Base-by-base conservation (phyloP, 208 protist genomes). In the Trypanosoma rangeli region DNA sequence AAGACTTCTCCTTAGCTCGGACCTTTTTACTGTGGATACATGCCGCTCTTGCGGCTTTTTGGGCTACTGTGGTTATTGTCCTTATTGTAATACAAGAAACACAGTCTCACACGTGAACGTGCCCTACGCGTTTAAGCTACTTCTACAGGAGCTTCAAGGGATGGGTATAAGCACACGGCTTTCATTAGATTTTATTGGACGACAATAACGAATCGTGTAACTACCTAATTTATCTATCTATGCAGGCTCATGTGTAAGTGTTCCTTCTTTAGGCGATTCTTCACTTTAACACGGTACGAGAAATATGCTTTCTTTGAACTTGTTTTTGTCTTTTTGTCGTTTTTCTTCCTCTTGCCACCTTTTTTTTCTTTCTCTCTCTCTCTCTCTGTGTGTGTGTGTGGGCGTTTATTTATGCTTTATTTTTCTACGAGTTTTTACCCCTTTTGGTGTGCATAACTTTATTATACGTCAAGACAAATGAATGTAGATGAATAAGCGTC, bases 61-160 rank as follows among this genome's bases (percentile, higher is more conserved):
- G 42, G 93, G 91, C 7, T 97, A 94, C 76, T 70, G 83, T 55
- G 91, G 88, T 44, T 96, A 90, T 70, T 99, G 98, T 78, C 84
- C 98, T 39, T 98, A 96, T 70, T 99, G 98, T 87, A 93, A 96
- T 44, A 86, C 85, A 13, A 86, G 74, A 15, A 68, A 76, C 0
- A 79, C 89, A 18, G 87, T 96, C 0, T 85, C 84, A 3, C 94
- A 78, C 63, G 76, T 99, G 0, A 93, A 96, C 75, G 98, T 99
- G 39, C 99, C 99, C 0, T 99, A 99, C 73, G 99, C 99, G 0
- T 99, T 97, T 79, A 99, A 99, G 82, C 89, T 99, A 3, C 87
- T 99, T 20, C 99, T 99, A 82, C 99, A 99, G 73, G 99, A 99
- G 78, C 76, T 99, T 22, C 90, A 98, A 76, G 93, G 96, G 20